phyloP scores from a whole-genome alignment of 495 filamentous ascomycete species.

The Penicillium longicatenatum region DNA sequence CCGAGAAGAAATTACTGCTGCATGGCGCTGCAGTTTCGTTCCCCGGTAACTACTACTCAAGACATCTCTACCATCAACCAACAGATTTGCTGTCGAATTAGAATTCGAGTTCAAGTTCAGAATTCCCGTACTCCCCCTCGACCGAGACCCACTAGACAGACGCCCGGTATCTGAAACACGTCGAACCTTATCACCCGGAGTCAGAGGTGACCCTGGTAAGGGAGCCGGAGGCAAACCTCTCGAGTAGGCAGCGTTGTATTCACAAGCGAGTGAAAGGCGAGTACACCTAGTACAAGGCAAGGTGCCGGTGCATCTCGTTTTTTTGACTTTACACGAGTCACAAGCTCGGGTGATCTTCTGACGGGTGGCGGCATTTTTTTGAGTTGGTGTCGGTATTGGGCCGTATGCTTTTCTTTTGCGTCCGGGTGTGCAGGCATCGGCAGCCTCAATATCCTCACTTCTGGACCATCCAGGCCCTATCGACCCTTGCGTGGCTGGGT shows the following conservation, averaged over 20 bases:
- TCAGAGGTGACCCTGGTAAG: conserved; percentile 29
- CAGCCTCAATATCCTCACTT: not conserved
- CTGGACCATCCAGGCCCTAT: conserved; percentile 13
- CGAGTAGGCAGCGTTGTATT: conserved; percentile 48
- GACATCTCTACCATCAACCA: not conserved
- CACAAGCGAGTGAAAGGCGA: conserved; percentile 40
- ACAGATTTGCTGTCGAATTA: not conserved
- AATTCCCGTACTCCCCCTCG: conserved; percentile 11
- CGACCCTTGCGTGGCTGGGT: conserved; percentile 18
- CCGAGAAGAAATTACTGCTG: conserved; percentile 23
- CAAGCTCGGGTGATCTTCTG: conserved; percentile 51
- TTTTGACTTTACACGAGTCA: conserved; percentile 51
- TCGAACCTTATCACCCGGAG: not conserved
- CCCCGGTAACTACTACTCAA: not conserved
- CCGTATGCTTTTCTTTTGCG: conserved; percentile 40
- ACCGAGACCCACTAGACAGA: conserved; percentile 13
- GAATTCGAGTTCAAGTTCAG: not conserved
- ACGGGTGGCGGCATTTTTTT: conserved; percentile 27
- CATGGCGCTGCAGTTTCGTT: conserved; percentile 6
- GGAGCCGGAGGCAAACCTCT: conserved; percentile 47
- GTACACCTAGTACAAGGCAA: conserved; percentile 46
- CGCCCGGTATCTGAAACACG: conserved; percentile 9
- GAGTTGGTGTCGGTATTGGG: conserved; percentile 12
- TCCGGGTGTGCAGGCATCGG: conserved; percentile 6
- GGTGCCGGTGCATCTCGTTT: conserved; percentile 49